Evolutionary conservation across 805 yeast species (phyloP).

Genomic region (Alloascoidea hylecoeti): DNA sequence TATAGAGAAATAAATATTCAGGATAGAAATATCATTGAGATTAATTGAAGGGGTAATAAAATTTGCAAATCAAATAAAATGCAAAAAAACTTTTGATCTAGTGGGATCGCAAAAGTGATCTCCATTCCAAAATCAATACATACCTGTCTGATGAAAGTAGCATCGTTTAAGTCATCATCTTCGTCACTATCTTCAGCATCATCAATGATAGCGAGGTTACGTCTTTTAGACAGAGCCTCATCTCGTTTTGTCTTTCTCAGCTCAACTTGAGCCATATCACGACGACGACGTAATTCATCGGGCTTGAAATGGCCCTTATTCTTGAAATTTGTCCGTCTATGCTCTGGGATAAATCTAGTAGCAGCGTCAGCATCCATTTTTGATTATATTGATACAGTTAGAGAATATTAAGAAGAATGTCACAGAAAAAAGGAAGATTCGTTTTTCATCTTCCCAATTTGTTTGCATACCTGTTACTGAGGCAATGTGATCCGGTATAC

Average conservation of each 20-base stretch:
- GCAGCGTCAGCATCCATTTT: slow-evolving; percentile 76
- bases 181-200: slow-evolving; percentile 36
- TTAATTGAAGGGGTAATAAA: no score
- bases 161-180: slow-evolving; percentile 24
- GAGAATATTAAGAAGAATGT: no score
- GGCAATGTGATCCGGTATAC: no score
- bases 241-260: slow-evolving; percentile 93
- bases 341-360: slow-evolving; percentile 86
- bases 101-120: no score
- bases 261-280: slow-evolving; percentile 95
- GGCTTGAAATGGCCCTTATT: slow-evolving; percentile 88
- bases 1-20: no score
- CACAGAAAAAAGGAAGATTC: no score
- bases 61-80: not conserved
- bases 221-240: slow-evolving; percentile 85
- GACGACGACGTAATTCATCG: slow-evolving; percentile 94
- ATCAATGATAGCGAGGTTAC: slow-evolving; percentile 44
- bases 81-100: slow-evolving; percentile 1
- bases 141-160: slow-evolving; percentile 15
- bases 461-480: no score
- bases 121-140: slow-evolving; percentile 3
- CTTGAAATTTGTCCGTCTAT: slow-evolving; percentile 92
- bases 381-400: no score
- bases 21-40: no score
- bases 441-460: no score